Conservation (phyloP, 805 yeast genomes). For the Suhomyces sp. region DNA sequence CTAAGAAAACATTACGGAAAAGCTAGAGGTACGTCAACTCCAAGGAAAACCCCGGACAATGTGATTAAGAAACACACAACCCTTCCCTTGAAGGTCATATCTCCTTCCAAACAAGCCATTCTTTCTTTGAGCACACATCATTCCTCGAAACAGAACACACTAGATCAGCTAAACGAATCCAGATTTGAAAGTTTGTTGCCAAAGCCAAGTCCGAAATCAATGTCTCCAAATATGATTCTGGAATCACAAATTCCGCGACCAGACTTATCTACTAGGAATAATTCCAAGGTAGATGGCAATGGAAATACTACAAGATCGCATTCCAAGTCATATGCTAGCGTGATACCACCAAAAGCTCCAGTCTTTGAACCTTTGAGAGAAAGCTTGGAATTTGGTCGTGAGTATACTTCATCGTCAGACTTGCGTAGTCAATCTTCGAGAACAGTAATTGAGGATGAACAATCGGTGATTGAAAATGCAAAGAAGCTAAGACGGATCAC, state of each 20-base stretch:
- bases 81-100: neutral
- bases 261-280: no score
- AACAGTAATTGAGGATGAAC: conserved; percentile 14
- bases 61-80: conserved; percentile 1
- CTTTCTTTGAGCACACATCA: no score
- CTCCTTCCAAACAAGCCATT: conserved; percentile 6
- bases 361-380: conserved; percentile 13
- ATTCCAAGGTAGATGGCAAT: no score
- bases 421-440: conserved; percentile 4
- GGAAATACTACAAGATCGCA: no score
- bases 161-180: neutral
- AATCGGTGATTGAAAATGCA: conserved; percentile 30
- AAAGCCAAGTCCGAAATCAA: conserved; percentile 4
- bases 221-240: no score
- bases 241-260: no score
- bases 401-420: no score
- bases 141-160: no score
- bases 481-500: conserved; percentile 33
- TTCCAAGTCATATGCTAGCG: conserved; percentile 1
- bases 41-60: conserved; percentile 6
- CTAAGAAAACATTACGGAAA: conserved; percentile 32
- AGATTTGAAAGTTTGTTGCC: conserved; percentile 1
- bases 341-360: conserved; percentile 24
- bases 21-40: conserved; percentile 19
- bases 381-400: no score